Evolutionary conservation across 176 grass and related monocot species (phyloP).

Genomic region (Rhynchospora pubera): DNA sequence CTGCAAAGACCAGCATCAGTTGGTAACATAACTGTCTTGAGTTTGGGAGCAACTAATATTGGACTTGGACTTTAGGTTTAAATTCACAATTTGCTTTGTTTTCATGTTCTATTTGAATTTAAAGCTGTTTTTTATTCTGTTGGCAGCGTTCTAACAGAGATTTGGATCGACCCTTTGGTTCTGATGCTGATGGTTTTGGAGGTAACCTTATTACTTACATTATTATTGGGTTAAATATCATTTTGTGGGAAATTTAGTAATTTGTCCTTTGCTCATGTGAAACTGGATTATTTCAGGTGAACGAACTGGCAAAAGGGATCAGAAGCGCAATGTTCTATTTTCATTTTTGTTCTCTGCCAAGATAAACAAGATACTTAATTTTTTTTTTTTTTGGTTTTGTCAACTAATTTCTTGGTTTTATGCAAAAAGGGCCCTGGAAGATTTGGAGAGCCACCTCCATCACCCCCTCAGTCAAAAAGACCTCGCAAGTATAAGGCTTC

Average conservation of each 20-base stretch:
- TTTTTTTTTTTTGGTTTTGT: background rate
- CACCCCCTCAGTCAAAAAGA: conserved; percentile 83
- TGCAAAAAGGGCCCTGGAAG: conserved; percentile 53
- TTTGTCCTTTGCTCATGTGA: conserved; percentile 7
- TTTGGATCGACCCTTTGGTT: conserved; percentile 47
- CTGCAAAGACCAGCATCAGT: background rate
- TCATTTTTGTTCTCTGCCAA: background rate
- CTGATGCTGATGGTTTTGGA: conserved; percentile 57
- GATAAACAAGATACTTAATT: background rate
- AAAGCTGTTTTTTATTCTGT: conserved; percentile 20
- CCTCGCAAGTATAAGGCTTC: conserved; percentile 83
- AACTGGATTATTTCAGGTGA: conserved; percentile 48
- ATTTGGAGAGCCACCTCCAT: conserved; percentile 52
- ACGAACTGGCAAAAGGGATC: conserved; percentile 59
- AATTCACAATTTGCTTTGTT: background rate
- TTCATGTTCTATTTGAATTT: background rate
- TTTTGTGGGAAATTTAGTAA: background rate
- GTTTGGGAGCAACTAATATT: background rate
- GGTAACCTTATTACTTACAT: conserved; percentile 38
- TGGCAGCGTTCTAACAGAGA: conserved; percentile 74
- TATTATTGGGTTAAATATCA: too few species aligned
- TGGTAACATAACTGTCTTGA: background rate
- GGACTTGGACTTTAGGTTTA: background rate
- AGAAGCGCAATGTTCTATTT: conserved; percentile 74
- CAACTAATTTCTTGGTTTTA: conserved; percentile 19